Base-by-base conservation (phyloP, 1,284 basidiomycete species). In the Rhodofomes roseus region DNA sequence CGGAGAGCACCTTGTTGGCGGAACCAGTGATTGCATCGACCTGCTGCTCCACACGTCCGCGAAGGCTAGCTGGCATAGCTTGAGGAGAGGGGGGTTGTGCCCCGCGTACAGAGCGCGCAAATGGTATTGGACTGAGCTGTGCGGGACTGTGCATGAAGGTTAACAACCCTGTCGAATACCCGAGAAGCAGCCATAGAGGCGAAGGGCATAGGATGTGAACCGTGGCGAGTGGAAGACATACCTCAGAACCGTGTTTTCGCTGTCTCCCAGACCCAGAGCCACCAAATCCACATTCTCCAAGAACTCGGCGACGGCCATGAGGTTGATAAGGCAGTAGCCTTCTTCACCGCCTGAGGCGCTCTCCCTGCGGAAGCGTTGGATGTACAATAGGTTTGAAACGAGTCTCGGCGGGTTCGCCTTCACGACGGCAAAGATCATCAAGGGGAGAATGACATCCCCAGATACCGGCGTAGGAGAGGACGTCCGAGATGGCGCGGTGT, bases 221-320 rank as follows among this genome's bases (percentile, higher is more conserved):
- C n/a, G n/a, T n/a, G n/a, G n/a, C n/a, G n/a, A n/a, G n/a, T n/a
- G n/a, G n/a, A n/a, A 23, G 2, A 69, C 76, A 36, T 63, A 81
- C 83, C 82, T 85, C 60, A 85, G 76, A 7, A 90, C 80, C 56
- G 80, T 82, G 62, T 81, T 82, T 63, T 83, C 82, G 14, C 81
- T 81, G 27, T 88, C 86, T 5, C 85, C 84, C 9, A 97, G 77
- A 0, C 95, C 94, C 12, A 98, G 77, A 5, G 86, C 90, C 8
- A 82, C 86, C 55, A 96, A 78, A 72, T 96, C 93, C 25, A 97
- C 93, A 67, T 94, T 92, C 75, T 96, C 93, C 43, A 98, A 77
- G 71, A 97, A 98, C 68, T 96, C 94, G 2, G 93, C 92, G 1
- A 95, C 95, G 6, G 96, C 96, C 76, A 96, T 87, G 34, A 96